A percentile compares a stretch with the other conserved stretches of the same genome.
Conservation (phyloP, 1,284 basidiomycete genomes). For the Papiliotrema fonsecae region DNA sequence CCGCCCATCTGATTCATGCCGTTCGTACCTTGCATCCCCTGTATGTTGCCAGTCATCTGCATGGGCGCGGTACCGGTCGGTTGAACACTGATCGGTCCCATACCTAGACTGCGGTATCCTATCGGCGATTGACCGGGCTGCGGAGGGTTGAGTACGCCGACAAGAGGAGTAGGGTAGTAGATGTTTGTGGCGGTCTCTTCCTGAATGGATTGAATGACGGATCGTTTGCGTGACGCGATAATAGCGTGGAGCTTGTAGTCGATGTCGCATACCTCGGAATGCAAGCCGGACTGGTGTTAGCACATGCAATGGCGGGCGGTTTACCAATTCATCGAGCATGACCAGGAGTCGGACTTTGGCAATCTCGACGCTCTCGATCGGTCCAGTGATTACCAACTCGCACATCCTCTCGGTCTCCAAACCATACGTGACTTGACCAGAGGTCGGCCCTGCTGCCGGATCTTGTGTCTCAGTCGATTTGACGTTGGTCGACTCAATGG, state of each 20-base stretch:
- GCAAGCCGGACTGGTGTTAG: slow-evolving; percentile 66
- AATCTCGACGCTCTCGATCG: slow-evolving; percentile 80
- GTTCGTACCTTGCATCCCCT: slow-evolving; percentile 11
- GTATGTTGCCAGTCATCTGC: slow-evolving; percentile 17
- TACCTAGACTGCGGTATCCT: slow-evolving; percentile 24
- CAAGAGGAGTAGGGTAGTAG: slow-evolving; percentile 85
- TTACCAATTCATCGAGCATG: slow-evolving; percentile 86
- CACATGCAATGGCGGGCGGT: slow-evolving; percentile 42
- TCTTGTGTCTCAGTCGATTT: neutral
- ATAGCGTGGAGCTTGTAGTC: slow-evolving; percentile 93
- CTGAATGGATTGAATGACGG: slow-evolving; percentile 83
- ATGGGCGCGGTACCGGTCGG: slow-evolving; percentile 15
- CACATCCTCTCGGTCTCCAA: slow-evolving; percentile 90
- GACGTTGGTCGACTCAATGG: neutral
- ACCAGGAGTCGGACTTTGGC: slow-evolving; percentile 86
- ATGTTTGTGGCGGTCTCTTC: slow-evolving; percentile 97
- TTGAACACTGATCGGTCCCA: slow-evolving; percentile 9
- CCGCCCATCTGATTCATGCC: slow-evolving; percentile 16
- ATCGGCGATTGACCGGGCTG: slow-evolving; percentile 29
- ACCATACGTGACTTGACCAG: slow-evolving; percentile 52
- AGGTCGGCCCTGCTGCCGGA: slow-evolving; percentile 5
- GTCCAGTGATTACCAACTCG: slow-evolving; percentile 82
- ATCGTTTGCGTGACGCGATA: slow-evolving; percentile 84
- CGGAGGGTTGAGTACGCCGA: slow-evolving; percentile 62
- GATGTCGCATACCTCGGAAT: slow-evolving; percentile 85